These are phyloP conservation scores for Sporisorium graminicola DNA, from an alignment of 1,284 basidiomycete species.

Conservation along the genomic window DNA sequence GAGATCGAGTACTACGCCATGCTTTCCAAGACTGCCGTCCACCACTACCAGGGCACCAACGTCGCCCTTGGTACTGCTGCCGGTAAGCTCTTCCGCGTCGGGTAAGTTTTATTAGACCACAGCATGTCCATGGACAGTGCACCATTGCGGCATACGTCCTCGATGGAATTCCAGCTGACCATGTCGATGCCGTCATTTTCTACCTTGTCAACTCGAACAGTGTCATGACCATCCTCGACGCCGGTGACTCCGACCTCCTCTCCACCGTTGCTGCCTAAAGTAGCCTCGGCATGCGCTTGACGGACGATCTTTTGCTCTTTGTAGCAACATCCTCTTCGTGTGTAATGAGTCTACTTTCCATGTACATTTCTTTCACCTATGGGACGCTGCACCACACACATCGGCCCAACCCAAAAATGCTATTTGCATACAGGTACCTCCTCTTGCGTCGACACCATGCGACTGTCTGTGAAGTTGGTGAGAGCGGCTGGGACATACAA, in stretches of 20 bases:
- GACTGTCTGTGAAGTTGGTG: not conserved
- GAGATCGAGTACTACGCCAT: conserved; percentile 99
- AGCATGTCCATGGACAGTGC: not conserved
- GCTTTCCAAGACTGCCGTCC: conserved; percentile 93
- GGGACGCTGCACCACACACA: conserved; percentile 6
- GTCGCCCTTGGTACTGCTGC: conserved; percentile 98
- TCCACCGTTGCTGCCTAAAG: conserved; percentile 67
- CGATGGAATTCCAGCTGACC: conserved; percentile 9
- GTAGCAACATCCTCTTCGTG: conserved; percentile 28
- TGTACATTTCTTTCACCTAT: conserved; percentile 19
- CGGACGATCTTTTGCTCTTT: conserved; percentile 23
- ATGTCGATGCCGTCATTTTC: not conserved
- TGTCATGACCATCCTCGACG: conserved; percentile 97
- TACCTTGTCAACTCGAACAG: conserved; percentile 30
- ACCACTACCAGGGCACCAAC: conserved; percentile 94
- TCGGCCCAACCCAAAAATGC: conserved; percentile 30
- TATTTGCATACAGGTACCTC: conserved; percentile 30
- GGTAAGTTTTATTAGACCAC: conserved; percentile 75
- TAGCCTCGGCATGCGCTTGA: conserved; percentile 18
- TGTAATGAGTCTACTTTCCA: conserved; percentile 23
- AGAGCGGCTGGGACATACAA: too few species aligned
- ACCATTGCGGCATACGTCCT: too few species aligned
- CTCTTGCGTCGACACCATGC: not conserved
- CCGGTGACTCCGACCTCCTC: conserved; percentile 93
- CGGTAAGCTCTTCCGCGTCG: conserved; percentile 99